These are phyloP conservation scores for Onygenales sp. DNA, from an alignment of 2,329 filamentous ascomycete species.

Conservation along the genomic window DNA sequence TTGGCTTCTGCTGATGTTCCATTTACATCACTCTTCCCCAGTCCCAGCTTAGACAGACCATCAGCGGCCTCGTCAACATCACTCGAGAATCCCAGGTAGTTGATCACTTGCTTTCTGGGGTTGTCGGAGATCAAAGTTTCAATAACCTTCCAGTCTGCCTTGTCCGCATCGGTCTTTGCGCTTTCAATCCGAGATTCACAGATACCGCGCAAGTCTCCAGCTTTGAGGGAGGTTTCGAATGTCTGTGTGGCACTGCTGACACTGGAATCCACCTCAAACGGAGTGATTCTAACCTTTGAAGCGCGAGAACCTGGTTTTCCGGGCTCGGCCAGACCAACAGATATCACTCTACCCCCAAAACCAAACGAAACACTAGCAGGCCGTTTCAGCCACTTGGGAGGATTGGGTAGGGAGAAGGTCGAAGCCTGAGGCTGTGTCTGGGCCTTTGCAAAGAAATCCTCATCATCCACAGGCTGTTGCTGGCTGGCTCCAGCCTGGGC, in stretches of 20 bases:
- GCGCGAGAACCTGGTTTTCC: conserved; percentile 52
- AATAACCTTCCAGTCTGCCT: conserved; percentile 91
- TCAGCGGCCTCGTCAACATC: conserved; percentile 42
- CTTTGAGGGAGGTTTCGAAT: conserved; percentile 73
- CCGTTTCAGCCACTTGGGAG: conserved; percentile 83
- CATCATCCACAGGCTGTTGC: conserved; percentile 66
- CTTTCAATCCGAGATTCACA: conserved; percentile 69
- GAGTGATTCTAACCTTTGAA: conserved; percentile 74
- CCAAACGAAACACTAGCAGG: conserved; percentile 84
- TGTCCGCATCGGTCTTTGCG: conserved; percentile 79
- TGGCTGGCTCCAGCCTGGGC: conserved; percentile 56
- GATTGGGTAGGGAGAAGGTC: conserved; percentile 75
- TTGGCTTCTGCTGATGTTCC: conserved; percentile 37
- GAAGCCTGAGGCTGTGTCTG: conserved; percentile 84
- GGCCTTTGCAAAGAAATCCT: conserved; percentile 93
- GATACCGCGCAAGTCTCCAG: conserved; percentile 67
- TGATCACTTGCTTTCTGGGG: conserved; percentile 74
- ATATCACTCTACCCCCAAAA: conserved; percentile 92
- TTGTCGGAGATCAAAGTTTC: conserved; percentile 77
- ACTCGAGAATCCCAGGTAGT: conserved; percentile 79
- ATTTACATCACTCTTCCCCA: conserved; percentile 34
- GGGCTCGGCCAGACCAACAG: conserved; percentile 47
- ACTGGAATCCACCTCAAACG: conserved; percentile 79
- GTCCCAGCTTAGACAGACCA: conserved; percentile 31
- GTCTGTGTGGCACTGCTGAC: conserved; percentile 76